phyloP scores from a whole-genome alignment of 2,329 filamentous ascomycete species.

The Calonectria naviculata region DNA sequence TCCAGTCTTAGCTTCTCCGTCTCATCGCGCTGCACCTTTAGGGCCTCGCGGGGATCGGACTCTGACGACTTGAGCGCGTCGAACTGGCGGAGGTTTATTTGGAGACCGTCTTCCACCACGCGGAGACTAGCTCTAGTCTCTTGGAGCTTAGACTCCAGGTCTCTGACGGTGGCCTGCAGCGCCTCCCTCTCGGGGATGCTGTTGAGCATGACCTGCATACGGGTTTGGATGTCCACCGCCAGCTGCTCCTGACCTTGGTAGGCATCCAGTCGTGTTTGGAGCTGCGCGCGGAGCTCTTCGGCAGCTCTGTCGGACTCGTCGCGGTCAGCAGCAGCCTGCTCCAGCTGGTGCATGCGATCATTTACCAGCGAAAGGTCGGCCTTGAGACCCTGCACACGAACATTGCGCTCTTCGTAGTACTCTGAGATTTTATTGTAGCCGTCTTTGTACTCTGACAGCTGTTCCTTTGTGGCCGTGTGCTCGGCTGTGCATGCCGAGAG shows the following conservation, averaged over 20 bases:
- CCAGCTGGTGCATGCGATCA: too few species aligned
- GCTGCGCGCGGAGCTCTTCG: too few species aligned
- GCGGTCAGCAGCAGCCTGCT: too few species aligned
- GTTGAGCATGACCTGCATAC: not conserved
- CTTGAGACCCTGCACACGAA: too few species aligned
- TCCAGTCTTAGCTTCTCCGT: not conserved
- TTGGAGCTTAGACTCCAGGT: not conserved
- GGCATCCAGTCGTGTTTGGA: not conserved
- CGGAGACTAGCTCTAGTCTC: not conserved
- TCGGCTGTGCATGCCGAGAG: too few species aligned
- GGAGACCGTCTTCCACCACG: not conserved
- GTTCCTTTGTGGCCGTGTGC: too few species aligned
- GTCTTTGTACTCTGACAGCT: too few species aligned
- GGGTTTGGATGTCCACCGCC: not conserved
- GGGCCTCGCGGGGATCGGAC: not conserved
- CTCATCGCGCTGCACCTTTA: not conserved
- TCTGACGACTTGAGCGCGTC: not conserved
- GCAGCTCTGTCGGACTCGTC: too few species aligned
- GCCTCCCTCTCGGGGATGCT: not conserved
- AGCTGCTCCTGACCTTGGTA: not conserved
- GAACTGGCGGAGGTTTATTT: not conserved
- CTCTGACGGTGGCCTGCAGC: too few species aligned
- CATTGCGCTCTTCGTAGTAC: too few species aligned
- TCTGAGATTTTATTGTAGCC: too few species aligned
- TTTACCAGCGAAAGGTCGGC: too few species aligned